Base-by-base conservation (phyloP, 306 rosid species). In the Prunus mume region DNA sequence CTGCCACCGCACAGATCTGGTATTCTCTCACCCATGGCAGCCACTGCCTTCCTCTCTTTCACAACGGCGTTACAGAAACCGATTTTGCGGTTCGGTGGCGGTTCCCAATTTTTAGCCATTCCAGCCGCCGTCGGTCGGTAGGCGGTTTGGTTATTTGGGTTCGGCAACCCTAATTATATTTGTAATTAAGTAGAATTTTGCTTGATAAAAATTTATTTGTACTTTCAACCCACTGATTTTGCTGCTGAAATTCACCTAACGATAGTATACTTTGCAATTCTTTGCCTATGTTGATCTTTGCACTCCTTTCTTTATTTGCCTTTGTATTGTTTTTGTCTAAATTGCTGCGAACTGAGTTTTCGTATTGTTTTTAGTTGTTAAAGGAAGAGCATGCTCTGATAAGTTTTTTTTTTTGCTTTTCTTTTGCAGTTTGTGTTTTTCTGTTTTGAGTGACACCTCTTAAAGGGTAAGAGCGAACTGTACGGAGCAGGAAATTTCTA, bases 401-500 rank as follows among this genome's bases (percentile, higher is more conserved):
- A 19, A 6, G 18, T 24, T 43, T 69, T 2, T 63, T 32, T 71
- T 15, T 51, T 49, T 62, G 10, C 27, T 71, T 61, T 55, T 52
- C 15, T 32, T 12, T 71, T 52, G 57, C 77, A 78, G 82, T 28
- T 45, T 38, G 14, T 67, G 27, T 43, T 34, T 58, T 47, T 68
- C n/a, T 65, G 45, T 65, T 32, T 28, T 47, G 18, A 66, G 73
- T 54, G 62, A 65, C 20, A 41, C 27, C 38, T 4, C 64, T 63
- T 43, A n/a, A 38, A 52, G 78, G 18, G 32, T 25, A 69, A 8
- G 69, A 65, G 27, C 24, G 2, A 65, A 28, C 65, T 70, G 57
- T 77, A 74, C 83, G 75, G 80, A 78, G 75, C 47, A 20, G 65
- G 74, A 66, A 74, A 69, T 38, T 6, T 34, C 32, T 71, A n/a